phyloP scores from a whole-genome alignment of 2,329 filamentous ascomycete species.

The Tolypocladium nubicola region DNA sequence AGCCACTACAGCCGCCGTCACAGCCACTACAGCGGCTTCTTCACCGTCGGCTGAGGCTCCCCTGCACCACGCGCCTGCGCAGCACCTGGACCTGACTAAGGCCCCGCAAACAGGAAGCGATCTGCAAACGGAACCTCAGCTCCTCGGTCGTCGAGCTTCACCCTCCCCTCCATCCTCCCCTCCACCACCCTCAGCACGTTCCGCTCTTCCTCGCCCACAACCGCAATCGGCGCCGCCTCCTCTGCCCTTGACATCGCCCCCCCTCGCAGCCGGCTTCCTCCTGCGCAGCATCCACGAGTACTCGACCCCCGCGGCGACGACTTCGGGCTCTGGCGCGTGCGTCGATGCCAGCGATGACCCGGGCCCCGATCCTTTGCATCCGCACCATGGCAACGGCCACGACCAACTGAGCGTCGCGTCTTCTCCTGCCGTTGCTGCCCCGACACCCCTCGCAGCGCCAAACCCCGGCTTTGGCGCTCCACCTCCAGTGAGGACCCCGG shows the following conservation, averaged over 20 bases:
- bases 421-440: not conserved
- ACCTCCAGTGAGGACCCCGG: conserved; percentile 5
- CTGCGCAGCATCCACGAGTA: conserved; percentile 4
- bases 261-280: not conserved
- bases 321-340: conserved; percentile 6
- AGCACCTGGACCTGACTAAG: not conserved
- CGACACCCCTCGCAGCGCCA: conserved; percentile 11
- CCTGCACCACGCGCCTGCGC: not conserved
- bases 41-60: not conserved
- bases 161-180: conserved; percentile 1
- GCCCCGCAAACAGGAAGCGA: not conserved
- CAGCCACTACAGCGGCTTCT: not conserved
- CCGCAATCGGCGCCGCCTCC: conserved; percentile 1
- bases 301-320: not conserved
- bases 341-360: conserved; percentile 9
- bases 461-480: conserved; percentile 6
- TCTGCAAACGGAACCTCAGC: not conserved
- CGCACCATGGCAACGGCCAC: conserved; percentile 12
- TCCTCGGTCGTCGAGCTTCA: not conserved
- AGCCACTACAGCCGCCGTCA: too few species aligned
- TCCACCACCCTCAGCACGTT: not conserved
- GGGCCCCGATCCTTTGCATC: conserved; percentile 1
- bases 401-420: conserved; percentile 15
- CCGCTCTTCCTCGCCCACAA: not conserved
- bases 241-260: not conserved